Evolutionary conservation across 345 rosid genomes (phyloP).

Genomic region (Salix dunnii): DNA sequence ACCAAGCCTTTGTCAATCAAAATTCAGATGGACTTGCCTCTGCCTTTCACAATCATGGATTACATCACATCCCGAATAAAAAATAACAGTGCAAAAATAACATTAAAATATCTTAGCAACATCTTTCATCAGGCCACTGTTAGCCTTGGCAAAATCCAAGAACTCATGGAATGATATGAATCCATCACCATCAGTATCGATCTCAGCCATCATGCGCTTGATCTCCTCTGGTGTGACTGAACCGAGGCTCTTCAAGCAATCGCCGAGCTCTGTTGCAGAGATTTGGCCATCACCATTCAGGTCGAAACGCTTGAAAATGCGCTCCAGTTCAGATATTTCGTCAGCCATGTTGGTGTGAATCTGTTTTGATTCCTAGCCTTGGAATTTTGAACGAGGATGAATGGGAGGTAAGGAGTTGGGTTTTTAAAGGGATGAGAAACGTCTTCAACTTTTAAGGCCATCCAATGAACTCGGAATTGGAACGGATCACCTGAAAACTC

Average conservation of each 20-base stretch:
- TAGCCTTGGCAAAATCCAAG: slow-evolving; percentile 62
- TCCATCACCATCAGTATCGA: slow-evolving; percentile 89
- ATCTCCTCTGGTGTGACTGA: slow-evolving; percentile 58
- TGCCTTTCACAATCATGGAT: not conserved
- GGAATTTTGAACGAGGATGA: not conserved
- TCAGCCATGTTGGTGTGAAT: slow-evolving; percentile 46
- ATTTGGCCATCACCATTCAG: slow-evolving; percentile 81
- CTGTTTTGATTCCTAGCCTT: not conserved
- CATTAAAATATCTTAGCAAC: slow-evolving; percentile 73
- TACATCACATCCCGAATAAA: not conserved
- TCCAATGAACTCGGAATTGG: slow-evolving; percentile 23
- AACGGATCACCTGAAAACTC: slow-evolving; percentile 31
- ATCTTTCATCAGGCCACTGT: slow-evolving; percentile 78
- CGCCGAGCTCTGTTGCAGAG: slow-evolving; percentile 73
- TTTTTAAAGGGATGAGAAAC: slow-evolving; percentile 9
- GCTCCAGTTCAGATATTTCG: slow-evolving; percentile 49
- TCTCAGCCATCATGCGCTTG: slow-evolving; percentile 81
- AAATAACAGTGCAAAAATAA: not conserved
- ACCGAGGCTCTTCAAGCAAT: slow-evolving; percentile 62
- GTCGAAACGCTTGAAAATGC: slow-evolving; percentile 75
- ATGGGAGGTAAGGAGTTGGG: not conserved
- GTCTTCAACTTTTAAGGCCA: slow-evolving; percentile 13
- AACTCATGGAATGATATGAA: slow-evolving; percentile 69
- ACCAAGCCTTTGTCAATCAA: not conserved
- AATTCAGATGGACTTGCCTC: not conserved